Base-by-base conservation (phyloP, 169 alveolate species). In the Plasmodium falciparum region DNA sequence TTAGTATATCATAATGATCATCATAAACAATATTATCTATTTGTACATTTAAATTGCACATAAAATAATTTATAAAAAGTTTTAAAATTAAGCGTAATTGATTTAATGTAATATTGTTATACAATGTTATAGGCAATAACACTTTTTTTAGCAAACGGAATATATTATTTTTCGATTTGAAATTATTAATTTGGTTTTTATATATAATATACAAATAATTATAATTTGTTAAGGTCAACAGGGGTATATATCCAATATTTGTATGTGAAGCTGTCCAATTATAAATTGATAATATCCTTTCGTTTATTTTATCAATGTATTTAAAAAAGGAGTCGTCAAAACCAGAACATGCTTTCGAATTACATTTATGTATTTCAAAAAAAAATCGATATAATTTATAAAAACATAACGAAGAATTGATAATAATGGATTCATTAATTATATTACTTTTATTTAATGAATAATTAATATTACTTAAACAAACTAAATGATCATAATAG, bases 211-310 rank as follows among this genome's bases (percentile, higher is more conserved):
- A 83, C 45, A 83, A 69, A 69, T 83, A 83, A 50, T 83, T 70
- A 52, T 83, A 83, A 52, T 83, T 83, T 11, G 61, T 83, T 70
- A 83, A 69, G 45, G 66, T 69, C 24, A 83, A 62, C 26, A 83
- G 59, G 22, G 91, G 85, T 22, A 58, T 83, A 63, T 17, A 61
- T 13, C 85, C 20, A 58, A 83, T 62, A 20, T 73, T 59, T 69
- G 91, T 83, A 29, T 69, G 73, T 52, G 91, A 69, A 61, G 17
- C 33, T n/a, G 91, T 83, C 91, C 91, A 83, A 24, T 83, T 83
- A 83, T 33, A 59, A 26, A 83, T 83, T 9, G 91, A 83, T 69
- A 83, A 67, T 26, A 83, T 73, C 47, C 91, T 43, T 67, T 83
- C 91, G 39, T 69, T 83, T 12, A 83, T 69, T 83, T 83, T 83